Percentiles rank a stretch among this genome's conserved stretches.
These are phyloP conservation scores for Dipteronia sinensis DNA, from an alignment of 345 rosid species.

Conservation along the genomic window DNA sequence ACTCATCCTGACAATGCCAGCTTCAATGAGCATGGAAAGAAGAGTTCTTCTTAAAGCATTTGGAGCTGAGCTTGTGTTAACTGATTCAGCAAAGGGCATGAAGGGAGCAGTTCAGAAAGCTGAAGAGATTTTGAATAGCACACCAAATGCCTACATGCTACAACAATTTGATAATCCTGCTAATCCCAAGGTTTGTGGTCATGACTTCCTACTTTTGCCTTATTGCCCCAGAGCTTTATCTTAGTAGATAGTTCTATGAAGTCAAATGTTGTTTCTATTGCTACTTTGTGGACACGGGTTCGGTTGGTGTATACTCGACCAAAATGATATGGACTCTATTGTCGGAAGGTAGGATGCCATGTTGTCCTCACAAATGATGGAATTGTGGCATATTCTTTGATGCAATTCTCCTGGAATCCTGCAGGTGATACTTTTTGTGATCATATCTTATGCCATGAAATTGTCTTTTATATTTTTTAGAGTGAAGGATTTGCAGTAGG, in stretches of 20 bases:
- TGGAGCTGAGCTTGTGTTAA: slow-evolving; percentile 85
- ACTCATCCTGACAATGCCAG: slow-evolving; percentile 79
- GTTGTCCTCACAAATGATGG: background rate
- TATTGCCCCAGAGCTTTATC: background rate
- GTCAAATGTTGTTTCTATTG: background rate
- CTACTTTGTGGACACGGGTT: background rate
- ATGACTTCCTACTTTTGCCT: background rate
- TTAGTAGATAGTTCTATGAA: slow-evolving; percentile 7
- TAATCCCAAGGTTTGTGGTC: slow-evolving; percentile 67
- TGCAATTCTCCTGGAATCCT: background rate
- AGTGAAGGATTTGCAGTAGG: background rate
- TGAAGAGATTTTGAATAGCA: slow-evolving; percentile 64
- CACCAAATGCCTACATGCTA: slow-evolving; percentile 75
- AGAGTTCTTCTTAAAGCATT: slow-evolving; percentile 80
- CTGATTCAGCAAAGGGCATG: slow-evolving; percentile 86
- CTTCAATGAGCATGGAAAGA: slow-evolving; percentile 84
- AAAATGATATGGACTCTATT: background rate
- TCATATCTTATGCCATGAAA: background rate
- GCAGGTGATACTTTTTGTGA: background rate
- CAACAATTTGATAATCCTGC: slow-evolving; percentile 91
- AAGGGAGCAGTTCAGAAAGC: slow-evolving; percentile 75
- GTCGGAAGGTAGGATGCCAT: background rate
- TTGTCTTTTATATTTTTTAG: background rate
- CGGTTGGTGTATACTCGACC: background rate
- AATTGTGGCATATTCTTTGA: background rate